These are phyloP conservation scores for Mycena polygramma DNA, from an alignment of 768 basidiomycete genomes.

Conservation along the genomic window DNA sequence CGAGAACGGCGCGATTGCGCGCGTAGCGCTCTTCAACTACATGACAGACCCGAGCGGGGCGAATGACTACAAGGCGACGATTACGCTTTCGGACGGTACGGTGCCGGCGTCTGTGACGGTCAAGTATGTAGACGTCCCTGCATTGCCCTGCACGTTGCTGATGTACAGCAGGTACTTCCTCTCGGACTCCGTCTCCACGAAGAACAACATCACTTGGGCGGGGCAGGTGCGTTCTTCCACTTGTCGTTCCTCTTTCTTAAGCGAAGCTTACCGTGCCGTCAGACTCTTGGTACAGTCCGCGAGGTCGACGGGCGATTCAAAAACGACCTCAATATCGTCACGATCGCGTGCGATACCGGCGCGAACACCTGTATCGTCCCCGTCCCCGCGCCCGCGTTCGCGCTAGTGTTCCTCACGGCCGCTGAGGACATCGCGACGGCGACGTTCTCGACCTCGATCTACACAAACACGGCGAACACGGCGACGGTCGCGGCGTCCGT, in stretches of 20 bases:
- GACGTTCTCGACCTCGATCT: slow-evolving; percentile 30
- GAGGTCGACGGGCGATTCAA: slow-evolving; percentile 43
- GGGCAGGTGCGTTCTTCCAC: slow-evolving; percentile 64
- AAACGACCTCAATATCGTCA: slow-evolving; percentile 35
- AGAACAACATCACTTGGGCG: slow-evolving; percentile 82
- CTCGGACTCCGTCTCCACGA: slow-evolving; percentile 69
- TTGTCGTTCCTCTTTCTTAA: neutral
- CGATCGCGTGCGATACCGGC: slow-evolving; percentile 40
- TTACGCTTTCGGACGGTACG: slow-evolving; percentile 61
- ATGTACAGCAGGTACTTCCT: slow-evolving; percentile 44
- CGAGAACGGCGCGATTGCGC: slow-evolving; percentile 72
- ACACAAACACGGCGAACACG: slow-evolving; percentile 21
- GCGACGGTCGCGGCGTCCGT: slow-evolving; percentile 25
- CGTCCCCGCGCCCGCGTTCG: slow-evolving; percentile 46
- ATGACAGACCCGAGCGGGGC: slow-evolving; percentile 70
- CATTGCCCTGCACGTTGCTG: neutral
- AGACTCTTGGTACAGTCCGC: slow-evolving; percentile 20
- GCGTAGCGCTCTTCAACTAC: slow-evolving; percentile 82
- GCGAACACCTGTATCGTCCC: slow-evolving; percentile 42
- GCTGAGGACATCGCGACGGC: slow-evolving; percentile 20
- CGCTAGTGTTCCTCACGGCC: slow-evolving; percentile 44
- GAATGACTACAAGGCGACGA: slow-evolving; percentile 63
- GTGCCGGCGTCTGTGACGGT: slow-evolving; percentile 65
- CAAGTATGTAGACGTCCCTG: slow-evolving; percentile 49
- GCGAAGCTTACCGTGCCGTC: too few relatives aligned